These are phyloP conservation scores for Amaranthus tricolor DNA, from an alignment of 179 eudicot species.

Conservation along the genomic window DNA sequence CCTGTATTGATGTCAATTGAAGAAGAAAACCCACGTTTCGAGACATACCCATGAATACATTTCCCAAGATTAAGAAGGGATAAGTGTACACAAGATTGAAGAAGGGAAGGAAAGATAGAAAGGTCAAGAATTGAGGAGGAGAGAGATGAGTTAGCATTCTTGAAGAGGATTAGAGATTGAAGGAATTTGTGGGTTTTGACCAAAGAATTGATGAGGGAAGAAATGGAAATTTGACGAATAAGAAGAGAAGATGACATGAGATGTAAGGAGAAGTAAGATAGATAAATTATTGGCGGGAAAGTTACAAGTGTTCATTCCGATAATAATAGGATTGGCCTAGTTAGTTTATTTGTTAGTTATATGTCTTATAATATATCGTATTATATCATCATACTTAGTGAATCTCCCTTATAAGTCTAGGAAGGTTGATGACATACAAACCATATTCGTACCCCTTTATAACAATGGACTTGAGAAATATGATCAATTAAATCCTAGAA, in stretches of 20 bases:
- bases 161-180: slow-evolving; percentile 25
- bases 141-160: not conserved
- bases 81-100: slow-evolving; percentile 29
- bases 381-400: no score
- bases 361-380: no score
- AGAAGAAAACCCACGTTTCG: slow-evolving; percentile 30
- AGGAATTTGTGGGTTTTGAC: slow-evolving; percentile 22
- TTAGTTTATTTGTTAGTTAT: no score
- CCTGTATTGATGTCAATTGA: slow-evolving; percentile 21
- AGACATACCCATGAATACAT: slow-evolving; percentile 30
- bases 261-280: not conserved
- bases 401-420: no score
- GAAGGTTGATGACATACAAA: no score
- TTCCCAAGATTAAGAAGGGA: slow-evolving; percentile 21
- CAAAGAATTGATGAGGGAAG: slow-evolving; percentile 18
- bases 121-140: slow-evolving; percentile 8
- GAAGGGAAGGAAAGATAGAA: slow-evolving; percentile 24
- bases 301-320: no score
- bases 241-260: not conserved
- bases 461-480: no score
- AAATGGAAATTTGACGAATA: not conserved
- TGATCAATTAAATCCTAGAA: no score
- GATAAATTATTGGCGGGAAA: no score
- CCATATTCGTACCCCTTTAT: no score
- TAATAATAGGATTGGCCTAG: no score